Conservation (phyloP, 208 protist genomes). For the Porcisia hertigi region DNA sequence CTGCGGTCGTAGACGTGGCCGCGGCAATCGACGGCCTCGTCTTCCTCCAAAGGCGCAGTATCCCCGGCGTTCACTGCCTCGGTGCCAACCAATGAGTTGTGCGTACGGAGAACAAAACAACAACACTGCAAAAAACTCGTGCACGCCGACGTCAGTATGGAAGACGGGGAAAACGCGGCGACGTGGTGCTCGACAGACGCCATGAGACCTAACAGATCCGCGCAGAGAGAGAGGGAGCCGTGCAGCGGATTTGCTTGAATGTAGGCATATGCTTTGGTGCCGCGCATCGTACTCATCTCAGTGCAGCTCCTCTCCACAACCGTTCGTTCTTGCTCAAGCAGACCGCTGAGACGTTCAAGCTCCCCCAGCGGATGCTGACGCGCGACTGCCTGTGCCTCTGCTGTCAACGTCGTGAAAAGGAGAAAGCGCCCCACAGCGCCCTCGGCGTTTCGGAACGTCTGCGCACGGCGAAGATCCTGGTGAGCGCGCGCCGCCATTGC, state of each 20-base stretch:
- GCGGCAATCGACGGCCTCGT: constrained; percentile 83
- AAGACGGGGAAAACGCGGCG: neutral
- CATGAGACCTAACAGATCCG: constrained; percentile 40
- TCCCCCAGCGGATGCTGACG: constrained; percentile 23
- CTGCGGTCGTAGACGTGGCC: constrained; percentile 80
- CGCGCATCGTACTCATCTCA: constrained; percentile 31
- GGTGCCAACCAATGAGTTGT: constrained; percentile 40
- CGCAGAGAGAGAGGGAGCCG: constrained; percentile 68
- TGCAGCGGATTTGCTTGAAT: constrained; percentile 69
- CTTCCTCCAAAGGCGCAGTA: neutral
- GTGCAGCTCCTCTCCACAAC: constrained; percentile 31
- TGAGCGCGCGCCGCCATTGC: constrained; percentile 15
- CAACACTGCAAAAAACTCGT: constrained; percentile 51
- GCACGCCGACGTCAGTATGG: constrained; percentile 24
- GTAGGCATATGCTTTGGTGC: constrained; percentile 45
- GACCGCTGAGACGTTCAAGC: constrained; percentile 18
- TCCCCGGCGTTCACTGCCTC: constrained; percentile 23
- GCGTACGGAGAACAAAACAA: constrained; percentile 45
- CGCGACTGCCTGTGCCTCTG: constrained; percentile 6
- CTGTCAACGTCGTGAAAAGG: constrained; percentile 30
- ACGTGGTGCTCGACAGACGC: constrained; percentile 7
- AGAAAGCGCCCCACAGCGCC: constrained; percentile 67
- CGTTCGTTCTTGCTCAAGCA: constrained; percentile 23
- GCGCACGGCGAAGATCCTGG: constrained; percentile 34
- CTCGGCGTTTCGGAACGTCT: constrained; percentile 70